These are phyloP conservation scores for Ramalina intermedia DNA, from an alignment of 495 filamentous ascomycete genomes.

Conservation along the genomic window DNA sequence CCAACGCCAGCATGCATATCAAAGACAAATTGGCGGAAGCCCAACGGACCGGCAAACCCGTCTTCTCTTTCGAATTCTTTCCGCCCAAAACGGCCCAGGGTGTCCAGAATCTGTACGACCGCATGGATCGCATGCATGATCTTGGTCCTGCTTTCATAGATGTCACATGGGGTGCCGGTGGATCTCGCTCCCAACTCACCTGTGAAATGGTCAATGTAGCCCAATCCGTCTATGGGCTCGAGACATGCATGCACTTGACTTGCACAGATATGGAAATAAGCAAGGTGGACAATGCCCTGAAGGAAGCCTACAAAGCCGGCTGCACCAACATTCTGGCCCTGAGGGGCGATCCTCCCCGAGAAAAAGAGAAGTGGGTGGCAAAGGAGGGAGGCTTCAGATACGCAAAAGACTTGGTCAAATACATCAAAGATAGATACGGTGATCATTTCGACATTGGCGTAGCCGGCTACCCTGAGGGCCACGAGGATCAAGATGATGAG, in stretches of 20 bases:
- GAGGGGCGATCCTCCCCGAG: slow-evolving; percentile 86
- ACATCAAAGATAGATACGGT: slow-evolving; percentile 80
- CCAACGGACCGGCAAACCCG: slow-evolving; percentile 55
- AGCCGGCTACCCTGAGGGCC: slow-evolving; percentile 93
- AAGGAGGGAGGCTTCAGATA: slow-evolving; percentile 77
- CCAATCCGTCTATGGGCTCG: slow-evolving; percentile 89
- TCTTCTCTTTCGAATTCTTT: slow-evolving; percentile 99
- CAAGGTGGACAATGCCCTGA: slow-evolving; percentile 78
- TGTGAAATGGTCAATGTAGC: slow-evolving; percentile 96
- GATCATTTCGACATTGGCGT: slow-evolving; percentile 97
- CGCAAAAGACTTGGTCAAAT: slow-evolving; percentile 82
- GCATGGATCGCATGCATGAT: slow-evolving; percentile 97
- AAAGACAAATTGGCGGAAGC: slow-evolving; percentile 80
- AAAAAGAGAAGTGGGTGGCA: slow-evolving; percentile 86
- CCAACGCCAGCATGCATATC: slow-evolving; percentile 56
- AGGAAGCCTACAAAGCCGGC: slow-evolving; percentile 81
- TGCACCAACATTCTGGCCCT: slow-evolving; percentile 97
- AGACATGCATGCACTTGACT: slow-evolving; percentile 98
- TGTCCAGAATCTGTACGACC: slow-evolving; percentile 98
- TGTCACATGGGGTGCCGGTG: slow-evolving; percentile 97
- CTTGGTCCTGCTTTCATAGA: slow-evolving; percentile 93
- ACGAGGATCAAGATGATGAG: slow-evolving; percentile 77
- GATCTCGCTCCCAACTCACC: slow-evolving; percentile 76
- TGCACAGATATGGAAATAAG: slow-evolving; percentile 94
- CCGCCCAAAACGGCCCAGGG: slow-evolving; percentile 96